Conservation (phyloP, 106 monocot species). For the Dioscorea zingiberensis region DNA sequence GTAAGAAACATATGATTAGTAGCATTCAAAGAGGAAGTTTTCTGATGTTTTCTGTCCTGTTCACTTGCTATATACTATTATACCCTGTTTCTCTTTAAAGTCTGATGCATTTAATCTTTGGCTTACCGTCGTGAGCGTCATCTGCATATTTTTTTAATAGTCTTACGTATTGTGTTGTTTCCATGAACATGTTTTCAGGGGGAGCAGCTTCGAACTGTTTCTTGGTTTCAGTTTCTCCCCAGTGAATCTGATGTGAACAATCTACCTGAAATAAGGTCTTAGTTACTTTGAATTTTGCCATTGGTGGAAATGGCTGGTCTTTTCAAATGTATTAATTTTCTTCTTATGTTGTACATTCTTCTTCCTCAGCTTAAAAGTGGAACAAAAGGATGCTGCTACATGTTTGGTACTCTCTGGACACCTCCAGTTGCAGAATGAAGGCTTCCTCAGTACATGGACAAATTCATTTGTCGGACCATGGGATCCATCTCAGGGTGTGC, state of each 20-base stretch:
- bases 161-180: no score
- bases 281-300: background rate
- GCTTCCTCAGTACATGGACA: constrained; percentile 92
- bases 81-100: no score
- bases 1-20: no score
- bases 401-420: constrained; percentile 61
- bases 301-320: background rate
- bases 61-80: no score
- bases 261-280: constrained; percentile 61
- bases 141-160: no score
- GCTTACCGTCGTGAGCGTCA: no score
- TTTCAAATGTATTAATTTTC: background rate
- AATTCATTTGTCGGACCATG: constrained; percentile 98
- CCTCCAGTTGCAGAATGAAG: constrained; percentile 75
- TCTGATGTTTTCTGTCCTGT: no score
- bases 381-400: constrained; percentile 71
- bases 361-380: constrained; percentile 46
- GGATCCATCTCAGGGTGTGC: constrained; percentile 97
- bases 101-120: no score
- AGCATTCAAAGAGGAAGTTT: no score
- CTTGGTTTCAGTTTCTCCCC: constrained; percentile 98
- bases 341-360: constrained; percentile 7
- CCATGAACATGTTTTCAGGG: constrained; percentile 37
- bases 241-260: constrained; percentile 52
- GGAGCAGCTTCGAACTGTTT: constrained; percentile 58